Evolutionary conservation across 257 asterid genomes (phyloP), one percentile per base, ranked within the genome.

Genomic region (Anisodus tanguticus): DNA sequence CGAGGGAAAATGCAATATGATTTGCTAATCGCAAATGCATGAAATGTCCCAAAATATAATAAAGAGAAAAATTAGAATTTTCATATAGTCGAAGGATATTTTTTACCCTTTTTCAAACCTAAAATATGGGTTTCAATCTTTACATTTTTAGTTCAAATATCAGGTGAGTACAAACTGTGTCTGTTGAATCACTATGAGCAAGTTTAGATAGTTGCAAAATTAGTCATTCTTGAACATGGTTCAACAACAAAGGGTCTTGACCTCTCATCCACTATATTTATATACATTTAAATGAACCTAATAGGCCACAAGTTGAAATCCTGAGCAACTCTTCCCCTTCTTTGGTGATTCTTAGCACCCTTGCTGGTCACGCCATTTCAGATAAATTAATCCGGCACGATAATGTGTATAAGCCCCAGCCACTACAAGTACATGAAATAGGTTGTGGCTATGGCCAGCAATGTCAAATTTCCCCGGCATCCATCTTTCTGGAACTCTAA

Each of bases 381-480:
- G 95, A 83, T 97, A 97, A 81, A 97, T 90, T 4, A 97, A 93
- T 17, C 99, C 99, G 0, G 98, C 97, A 1, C 76, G 91, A 68
- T 97, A 97, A 92, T 94, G 99, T 26, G 98, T 91, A 74, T 89
- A 97, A 39, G 98, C 99, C 68, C 95, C 99, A 0, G 98, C 99
- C 39, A 97, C 98, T 1, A 97, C 99, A 9, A 97, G 98, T 64
- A 97, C 90, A 82, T 95, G 99, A 82, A 95, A 95, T 1, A 94
- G 92, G 59, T 95, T 97, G 84, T 97, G 99, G 69, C 99, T 95
- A 59, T 93, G 95, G 6, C 99, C 99, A 0, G 96, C 98, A 26
- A 97, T 91, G 63, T 97, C 99, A 3, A 97, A 95, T 85, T 91
- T 95, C 19, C 99, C 99, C 0, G 98, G 99, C 96, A 87, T 93